Evolutionary conservation across 2,329 filamentous ascomycete species (phyloP).

Genomic region (Phaeosphaeriaceae sp.): DNA sequence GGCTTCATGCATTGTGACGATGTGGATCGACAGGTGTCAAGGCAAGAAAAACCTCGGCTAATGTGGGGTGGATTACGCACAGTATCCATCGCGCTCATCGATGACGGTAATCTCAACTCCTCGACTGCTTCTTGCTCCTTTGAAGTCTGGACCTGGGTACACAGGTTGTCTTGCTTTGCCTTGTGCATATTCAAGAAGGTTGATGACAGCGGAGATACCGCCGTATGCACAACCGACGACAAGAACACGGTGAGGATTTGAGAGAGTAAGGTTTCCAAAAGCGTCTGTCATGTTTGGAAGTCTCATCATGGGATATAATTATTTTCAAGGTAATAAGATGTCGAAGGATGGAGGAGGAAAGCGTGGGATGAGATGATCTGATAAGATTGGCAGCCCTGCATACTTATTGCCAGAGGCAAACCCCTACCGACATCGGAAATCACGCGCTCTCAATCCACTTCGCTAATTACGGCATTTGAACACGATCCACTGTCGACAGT

Average conservation of each 20-base stretch:
- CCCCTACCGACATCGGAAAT: constrained; percentile 22
- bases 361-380: constrained; percentile 40
- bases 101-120: constrained; percentile 75
- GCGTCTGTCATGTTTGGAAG: constrained; percentile 33
- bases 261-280: constrained; percentile 35
- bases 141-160: constrained; percentile 46
- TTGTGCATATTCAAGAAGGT: constrained; percentile 70
- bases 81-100: constrained; percentile 84
- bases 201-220: constrained; percentile 71
- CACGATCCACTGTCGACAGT: constrained; percentile 8
- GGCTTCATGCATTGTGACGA: constrained; percentile 14
- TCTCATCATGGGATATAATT: constrained; percentile 33
- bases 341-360: constrained; percentile 6
- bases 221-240: constrained; percentile 75
- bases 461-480: neutral
- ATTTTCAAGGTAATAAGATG: constrained; percentile 17
- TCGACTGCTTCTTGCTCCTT: constrained; percentile 52
- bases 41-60: constrained; percentile 24
- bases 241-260: constrained; percentile 57
- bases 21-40: constrained; percentile 6
- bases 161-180: constrained; percentile 60
- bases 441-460: constrained; percentile 7
- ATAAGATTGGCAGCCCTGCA: constrained; percentile 36
- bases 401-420: constrained; percentile 14
- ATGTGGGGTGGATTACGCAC: constrained; percentile 56